phyloP scores from a whole-genome alignment of 2,329 filamentous ascomycete species.

The Colletotrichum eremochloae region DNA sequence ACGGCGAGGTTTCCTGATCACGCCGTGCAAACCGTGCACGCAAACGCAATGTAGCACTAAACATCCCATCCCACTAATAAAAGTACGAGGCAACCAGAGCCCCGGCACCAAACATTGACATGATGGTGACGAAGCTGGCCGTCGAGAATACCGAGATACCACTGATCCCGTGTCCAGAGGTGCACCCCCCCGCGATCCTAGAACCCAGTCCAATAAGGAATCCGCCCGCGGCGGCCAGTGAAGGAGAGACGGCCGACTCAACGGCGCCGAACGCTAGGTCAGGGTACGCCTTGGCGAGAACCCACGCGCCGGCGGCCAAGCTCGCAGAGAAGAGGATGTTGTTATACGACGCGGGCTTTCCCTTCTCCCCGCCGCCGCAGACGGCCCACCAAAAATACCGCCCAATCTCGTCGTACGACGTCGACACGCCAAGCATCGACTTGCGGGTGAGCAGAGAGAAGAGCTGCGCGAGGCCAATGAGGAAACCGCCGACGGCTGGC shows the following conservation, averaged over 20 bases:
- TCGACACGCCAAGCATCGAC: constrained; percentile 71
- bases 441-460: constrained; percentile 66
- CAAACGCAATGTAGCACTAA: neutral
- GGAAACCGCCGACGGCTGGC: constrained; percentile 67
- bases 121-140: constrained; percentile 73
- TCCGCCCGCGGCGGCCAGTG: constrained; percentile 65
- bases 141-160: constrained; percentile 73
- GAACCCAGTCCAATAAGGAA: constrained; percentile 70
- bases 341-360: constrained; percentile 53
- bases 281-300: constrained; percentile 52
- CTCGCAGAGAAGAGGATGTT: constrained; percentile 67
- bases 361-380: constrained; percentile 46
- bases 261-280: constrained; percentile 46
- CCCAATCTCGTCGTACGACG: constrained; percentile 72
- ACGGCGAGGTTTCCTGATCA: neutral
- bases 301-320: constrained; percentile 61
- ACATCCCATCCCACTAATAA: constrained; percentile 33
- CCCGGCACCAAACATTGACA: constrained; percentile 68
- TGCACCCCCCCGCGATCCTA: constrained; percentile 75
- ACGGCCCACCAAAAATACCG: constrained; percentile 63
- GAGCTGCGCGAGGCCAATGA: constrained; percentile 71
- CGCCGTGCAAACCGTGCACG: neutral
- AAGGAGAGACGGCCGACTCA: constrained; percentile 51
- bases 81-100: constrained; percentile 44
- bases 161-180: constrained; percentile 77